Base-by-base conservation (phyloP, 768 basidiomycete genomes). In the Lactarius deliciosus region DNA sequence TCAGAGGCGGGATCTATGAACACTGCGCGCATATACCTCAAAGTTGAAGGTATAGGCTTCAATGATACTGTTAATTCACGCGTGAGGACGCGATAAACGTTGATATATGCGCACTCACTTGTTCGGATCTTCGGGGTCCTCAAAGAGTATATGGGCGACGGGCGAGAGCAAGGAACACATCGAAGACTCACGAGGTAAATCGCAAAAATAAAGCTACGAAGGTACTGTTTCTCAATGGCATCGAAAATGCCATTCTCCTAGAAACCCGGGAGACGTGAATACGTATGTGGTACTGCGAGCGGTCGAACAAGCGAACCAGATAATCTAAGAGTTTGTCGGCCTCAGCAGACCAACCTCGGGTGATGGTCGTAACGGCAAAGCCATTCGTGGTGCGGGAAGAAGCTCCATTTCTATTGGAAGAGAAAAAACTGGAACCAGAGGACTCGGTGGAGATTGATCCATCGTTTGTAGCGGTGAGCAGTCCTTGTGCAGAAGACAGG, bases 11-110 rank as follows among this genome's bases (percentile, higher is more conserved):
- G 47, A 40, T 25, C 18, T 54, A 63, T 13, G 18, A 45, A 20
- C 15, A 28, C 56, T 32, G 58, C 20, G 28, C 25, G 4, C 28
- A 2, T 43, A n/a, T 32, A 64, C 78, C 70, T 86, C 83, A 72
- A 94, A 92, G 72, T 92, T 90, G 78, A 94, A 94, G 0, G 91
- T 93, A 72, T 93, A 94, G 16, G 93, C 88, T 74, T 94, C 92
- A 28, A 94, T 82, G 64, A 94, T 89, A 76, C 92, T 94, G 69
- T 20, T 2, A 16, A 5, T 59, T 16, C 41, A 57, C 64, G 66
- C 67, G 38, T 60, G 20, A 16, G 36, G 47, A 55, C 68, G 30
- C 55, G 61, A 45, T 47, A 20, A 45, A 58, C 5, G 40, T 63
- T 64, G 59, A 74, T 78, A 76, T 76, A 78, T 75, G 66, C 63